phyloP scores from a whole-genome alignment of 2,329 filamentous ascomycete genomes.

The Cytospora piceae region DNA sequence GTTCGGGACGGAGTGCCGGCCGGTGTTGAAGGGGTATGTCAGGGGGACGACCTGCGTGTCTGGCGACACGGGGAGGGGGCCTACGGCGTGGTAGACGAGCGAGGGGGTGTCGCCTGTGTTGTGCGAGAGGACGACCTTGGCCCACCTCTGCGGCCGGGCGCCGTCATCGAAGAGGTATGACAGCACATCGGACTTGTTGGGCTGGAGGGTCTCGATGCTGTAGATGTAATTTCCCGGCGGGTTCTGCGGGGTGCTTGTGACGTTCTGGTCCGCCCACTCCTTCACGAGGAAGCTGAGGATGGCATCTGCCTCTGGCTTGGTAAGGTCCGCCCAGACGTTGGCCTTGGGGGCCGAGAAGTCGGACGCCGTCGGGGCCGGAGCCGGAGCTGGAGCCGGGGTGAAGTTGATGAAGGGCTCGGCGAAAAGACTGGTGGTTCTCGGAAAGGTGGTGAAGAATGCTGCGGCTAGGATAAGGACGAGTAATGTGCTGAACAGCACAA shows the following conservation, averaged over 20 bases:
- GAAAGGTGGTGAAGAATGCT: neutral
- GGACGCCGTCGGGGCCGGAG: neutral
- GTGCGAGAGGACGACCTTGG: constrained; percentile 51
- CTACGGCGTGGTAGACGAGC: constrained; percentile 53
- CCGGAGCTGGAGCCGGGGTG: neutral
- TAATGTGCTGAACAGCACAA: neutral
- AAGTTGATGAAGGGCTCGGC: neutral
- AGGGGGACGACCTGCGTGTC: constrained; percentile 45
- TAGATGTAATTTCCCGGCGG: constrained; percentile 52
- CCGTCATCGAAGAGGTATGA: constrained; percentile 47
- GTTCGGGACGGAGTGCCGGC: constrained; percentile 43
- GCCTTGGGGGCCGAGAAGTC: constrained; percentile 41
- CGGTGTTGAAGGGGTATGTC: constrained; percentile 50
- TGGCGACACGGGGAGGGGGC: constrained; percentile 49
- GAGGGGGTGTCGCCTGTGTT: constrained; percentile 47
- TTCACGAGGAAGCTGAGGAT: constrained; percentile 48
- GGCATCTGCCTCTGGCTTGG: constrained; percentile 45
- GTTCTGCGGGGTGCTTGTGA: constrained; percentile 43
- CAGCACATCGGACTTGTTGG: constrained; percentile 53
- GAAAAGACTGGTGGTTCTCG: neutral
- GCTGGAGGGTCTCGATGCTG: constrained; percentile 51
- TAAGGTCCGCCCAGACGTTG: constrained; percentile 48
- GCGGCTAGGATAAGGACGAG: neutral
- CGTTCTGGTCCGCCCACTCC: constrained; percentile 47
- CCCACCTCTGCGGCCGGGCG: constrained; percentile 45